These are phyloP conservation scores for Torrubiella hemipterigena DNA, from an alignment of 2,329 filamentous ascomycete genomes.

Conservation along the genomic window DNA sequence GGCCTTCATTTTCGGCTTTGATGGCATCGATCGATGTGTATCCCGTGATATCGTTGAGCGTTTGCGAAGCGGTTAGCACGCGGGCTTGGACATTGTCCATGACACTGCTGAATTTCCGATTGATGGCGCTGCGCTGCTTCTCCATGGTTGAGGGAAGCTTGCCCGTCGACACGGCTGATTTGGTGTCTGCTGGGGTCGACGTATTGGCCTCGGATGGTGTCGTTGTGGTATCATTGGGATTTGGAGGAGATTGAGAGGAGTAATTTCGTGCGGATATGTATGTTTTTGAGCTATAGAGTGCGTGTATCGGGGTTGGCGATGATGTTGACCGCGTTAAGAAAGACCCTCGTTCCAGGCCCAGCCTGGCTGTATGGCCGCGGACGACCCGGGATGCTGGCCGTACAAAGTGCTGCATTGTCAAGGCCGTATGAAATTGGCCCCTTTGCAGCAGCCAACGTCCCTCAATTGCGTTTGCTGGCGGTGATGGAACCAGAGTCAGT, in stretches of 20 bases:
- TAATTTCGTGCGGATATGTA: background rate
- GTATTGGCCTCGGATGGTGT: constrained; percentile 3
- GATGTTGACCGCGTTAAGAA: too few species aligned
- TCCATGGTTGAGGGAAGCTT: constrained; percentile 21
- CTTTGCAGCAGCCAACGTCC: too few species aligned
- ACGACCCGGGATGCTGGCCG: background rate
- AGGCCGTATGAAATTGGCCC: too few species aligned
- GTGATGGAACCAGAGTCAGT: too few species aligned
- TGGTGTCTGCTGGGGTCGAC: constrained; percentile 9
- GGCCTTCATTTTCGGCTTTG: constrained; percentile 62
- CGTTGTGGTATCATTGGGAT: background rate
- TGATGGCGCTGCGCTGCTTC: constrained; percentile 19
- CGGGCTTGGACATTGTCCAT: constrained; percentile 88
- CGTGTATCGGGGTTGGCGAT: too few species aligned
- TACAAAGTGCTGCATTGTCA: background rate
- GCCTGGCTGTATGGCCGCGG: background rate
- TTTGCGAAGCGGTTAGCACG: constrained; percentile 72
- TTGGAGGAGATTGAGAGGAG: background rate
- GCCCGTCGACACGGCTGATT: constrained; percentile 7
- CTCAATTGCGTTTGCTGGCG: too few species aligned
- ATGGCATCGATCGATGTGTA: constrained; percentile 85
- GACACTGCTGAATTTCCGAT: constrained; percentile 30
- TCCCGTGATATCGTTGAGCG: constrained; percentile 87
- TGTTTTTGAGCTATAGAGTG: background rate
- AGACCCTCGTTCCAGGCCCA: background rate